Evolutionary conservation across 2,329 filamentous ascomycete genomes (phyloP).

Genomic region (Aspergillus floridensis): DNA sequence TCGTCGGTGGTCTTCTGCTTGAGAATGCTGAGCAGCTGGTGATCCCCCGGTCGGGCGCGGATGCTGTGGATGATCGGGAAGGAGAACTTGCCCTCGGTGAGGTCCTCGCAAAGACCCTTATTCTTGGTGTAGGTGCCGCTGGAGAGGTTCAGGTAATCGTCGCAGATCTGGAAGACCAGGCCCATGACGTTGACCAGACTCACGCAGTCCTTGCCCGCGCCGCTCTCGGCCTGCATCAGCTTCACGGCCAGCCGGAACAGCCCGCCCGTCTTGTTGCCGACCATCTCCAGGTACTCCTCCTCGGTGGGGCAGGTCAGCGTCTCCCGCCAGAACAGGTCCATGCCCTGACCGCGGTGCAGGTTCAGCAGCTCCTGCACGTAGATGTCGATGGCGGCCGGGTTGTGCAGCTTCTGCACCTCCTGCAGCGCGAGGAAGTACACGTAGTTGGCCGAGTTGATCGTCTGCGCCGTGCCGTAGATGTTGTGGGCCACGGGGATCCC

Average conservation of each 20-base stretch:
- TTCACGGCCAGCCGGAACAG: conserved; percentile 47
- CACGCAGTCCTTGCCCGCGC: conserved; percentile 42
- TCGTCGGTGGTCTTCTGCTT: conserved; percentile 84
- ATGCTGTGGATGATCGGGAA: conserved; percentile 96
- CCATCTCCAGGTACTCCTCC: conserved; percentile 50
- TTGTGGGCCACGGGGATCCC: conserved; percentile 50
- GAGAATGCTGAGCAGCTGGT: conserved; percentile 85
- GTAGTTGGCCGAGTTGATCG: conserved; percentile 53
- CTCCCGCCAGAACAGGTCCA: conserved; percentile 51
- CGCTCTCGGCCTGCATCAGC: conserved; percentile 46
- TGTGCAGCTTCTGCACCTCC: conserved; percentile 42
- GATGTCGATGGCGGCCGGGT: conserved; percentile 42
- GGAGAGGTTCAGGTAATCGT: conserved; percentile 86
- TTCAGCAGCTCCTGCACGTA: conserved; percentile 48
- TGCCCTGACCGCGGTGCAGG: conserved; percentile 48
- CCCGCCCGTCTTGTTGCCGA: conserved; percentile 50
- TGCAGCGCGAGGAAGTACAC: conserved; percentile 48
- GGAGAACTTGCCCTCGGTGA: conserved; percentile 96
- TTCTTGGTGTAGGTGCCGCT: conserved; percentile 72
- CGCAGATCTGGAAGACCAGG: conserved; percentile 48
- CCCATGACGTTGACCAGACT: conserved; percentile 65
- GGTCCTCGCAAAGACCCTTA: conserved; percentile 91
- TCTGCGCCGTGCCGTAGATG: conserved; percentile 51
- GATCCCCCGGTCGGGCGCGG: conserved; percentile 55
- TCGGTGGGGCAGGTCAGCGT: conserved; percentile 47